Base-by-base conservation (phyloP, 192 early-diverging fungal species). In the Coemansia sp. region DNA sequence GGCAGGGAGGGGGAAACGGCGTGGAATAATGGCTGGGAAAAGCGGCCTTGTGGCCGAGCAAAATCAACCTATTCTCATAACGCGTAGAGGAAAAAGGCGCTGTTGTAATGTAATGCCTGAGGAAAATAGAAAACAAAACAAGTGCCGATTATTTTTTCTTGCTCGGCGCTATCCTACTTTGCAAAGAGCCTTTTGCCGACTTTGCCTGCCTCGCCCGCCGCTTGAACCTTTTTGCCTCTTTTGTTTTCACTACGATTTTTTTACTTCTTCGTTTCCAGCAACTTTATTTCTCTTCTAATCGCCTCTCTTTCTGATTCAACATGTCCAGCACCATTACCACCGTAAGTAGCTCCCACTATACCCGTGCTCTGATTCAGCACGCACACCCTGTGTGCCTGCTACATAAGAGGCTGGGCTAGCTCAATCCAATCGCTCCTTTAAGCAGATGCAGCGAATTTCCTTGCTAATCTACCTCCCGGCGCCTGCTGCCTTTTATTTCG, bases 321-420 rank as follows among this genome's bases (percentile, higher is more conserved):
- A 73, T 65, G 58, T 53, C 70, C 46, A 49, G 28, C 55, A 36
- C 67, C 40, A 52, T 69, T 39, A 53, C 49, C 22, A 73, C 70
- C 55, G 70, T 73, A 73, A 73, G 69, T 72, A 28, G 28, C 10
- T 46, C 11, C 11, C 18, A 18, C 36, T 18, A 10, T 5, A 13
- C 19, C 36, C 11, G 36, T 38, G n/a, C n/a, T 17, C 36, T 38
- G 5, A 18, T n/a, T 38, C 36, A 18, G 11, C 36, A 33, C 23
- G 39, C n/a, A n/a, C n/a, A n/a, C n/a, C n/a, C n/a, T n/a, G n/a
- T n/a, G n/a, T n/a, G n/a, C n/a, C n/a, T n/a, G n/a, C n/a, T n/a
- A n/a, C n/a, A n/a, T n/a, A n/a, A n/a, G n/a, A n/a, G n/a, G n/a
- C n/a, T n/a, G n/a, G n/a, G n/a, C n/a, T n/a, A n/a, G n/a, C n/a